Evolutionary conservation across 1,284 basidiomycete species (phyloP).

Genomic region (Agaricales sp.): DNA sequence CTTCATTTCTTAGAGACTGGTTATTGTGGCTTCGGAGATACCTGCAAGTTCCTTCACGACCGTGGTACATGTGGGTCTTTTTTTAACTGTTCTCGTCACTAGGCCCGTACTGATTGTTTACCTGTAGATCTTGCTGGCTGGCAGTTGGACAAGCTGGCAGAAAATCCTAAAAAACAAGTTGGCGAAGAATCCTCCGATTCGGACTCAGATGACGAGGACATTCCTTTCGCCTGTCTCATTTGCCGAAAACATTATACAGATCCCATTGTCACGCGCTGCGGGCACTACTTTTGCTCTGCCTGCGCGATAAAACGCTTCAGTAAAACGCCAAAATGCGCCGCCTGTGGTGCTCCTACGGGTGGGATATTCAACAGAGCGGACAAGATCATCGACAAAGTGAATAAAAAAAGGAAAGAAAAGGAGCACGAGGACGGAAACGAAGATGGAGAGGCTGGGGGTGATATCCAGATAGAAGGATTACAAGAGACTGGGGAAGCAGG

Average conservation of each 20-base stretch:
- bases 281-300: constrained; percentile 93
- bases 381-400: constrained; percentile 71
- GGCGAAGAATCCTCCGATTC: constrained; percentile 37
- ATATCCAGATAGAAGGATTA: constrained; percentile 30
- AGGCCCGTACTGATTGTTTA: constrained; percentile 17
- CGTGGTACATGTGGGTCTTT: constrained; percentile 67
- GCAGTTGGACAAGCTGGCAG: constrained; percentile 90
- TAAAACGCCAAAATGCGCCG: constrained; percentile 93
- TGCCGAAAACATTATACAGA: constrained; percentile 93
- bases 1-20: constrained; percentile 70
- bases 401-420: constrained; percentile 45
- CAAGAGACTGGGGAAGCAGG: constrained; percentile 36
- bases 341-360: constrained; percentile 86
- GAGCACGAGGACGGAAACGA: constrained; percentile 35
- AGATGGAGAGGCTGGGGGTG: constrained; percentile 28
- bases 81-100: constrained; percentile 8
- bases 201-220: constrained; percentile 73
- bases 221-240: constrained; percentile 96
- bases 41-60: constrained; percentile 93
- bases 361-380: constrained; percentile 92
- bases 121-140: constrained; percentile 87
- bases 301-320: constrained; percentile 92
- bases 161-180: constrained; percentile 49
- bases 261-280: constrained; percentile 92
- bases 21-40: constrained; percentile 98